Base-by-base conservation (phyloP, 1,139 yeast genomes). In the Lodderomyces margitis region DNA sequence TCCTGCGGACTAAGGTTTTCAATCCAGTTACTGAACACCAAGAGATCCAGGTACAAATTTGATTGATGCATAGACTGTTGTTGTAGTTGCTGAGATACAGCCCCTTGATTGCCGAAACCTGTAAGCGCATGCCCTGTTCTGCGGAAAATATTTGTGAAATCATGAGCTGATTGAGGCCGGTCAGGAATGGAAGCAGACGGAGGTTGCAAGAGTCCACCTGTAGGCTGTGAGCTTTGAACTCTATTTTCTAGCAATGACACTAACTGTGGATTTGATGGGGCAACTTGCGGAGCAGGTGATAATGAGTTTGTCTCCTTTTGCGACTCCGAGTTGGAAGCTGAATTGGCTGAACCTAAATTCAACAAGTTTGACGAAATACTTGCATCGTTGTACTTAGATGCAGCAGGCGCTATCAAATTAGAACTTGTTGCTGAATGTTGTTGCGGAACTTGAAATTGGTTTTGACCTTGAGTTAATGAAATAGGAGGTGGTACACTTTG, bases 21-120 rank as follows among this genome's bases (percentile, higher is more conserved):
- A 52, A 83, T 67, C 89, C 89, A 83, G 50, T 67, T 68, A 49
- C 78, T 73, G 50, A 80, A 74, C 42, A 74, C 71, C 43, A 75
- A 66, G 54, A 83, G 59, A 46, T 72, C 76, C 58, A 56, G 66
- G 50, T 64, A 68, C 46, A 69, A 70, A 51, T 61, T 55, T 44
- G 53, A 41, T 39, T 44, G 49, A 34, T 40, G 14, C 24, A 39
- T 37, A 46, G 53, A 19, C 16, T 34, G 42, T 34, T 47, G 53
- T 24, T 41, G 51, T 36, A 43, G 52, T 10, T 45, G 53, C 14
- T 42, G 53, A 46, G 54, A 34, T 47, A 35, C 16, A 20, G 39
- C 34, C 32, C 45, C 23, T 43, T 55, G 21, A 25, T 5, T 37
- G 23, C 15, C 14, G 24, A 28, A 35, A 35, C 11, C 28, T 21